Evolutionary conservation across 768 basidiomycete species (phyloP).

Genomic region (Naganishia antarctica): DNA sequence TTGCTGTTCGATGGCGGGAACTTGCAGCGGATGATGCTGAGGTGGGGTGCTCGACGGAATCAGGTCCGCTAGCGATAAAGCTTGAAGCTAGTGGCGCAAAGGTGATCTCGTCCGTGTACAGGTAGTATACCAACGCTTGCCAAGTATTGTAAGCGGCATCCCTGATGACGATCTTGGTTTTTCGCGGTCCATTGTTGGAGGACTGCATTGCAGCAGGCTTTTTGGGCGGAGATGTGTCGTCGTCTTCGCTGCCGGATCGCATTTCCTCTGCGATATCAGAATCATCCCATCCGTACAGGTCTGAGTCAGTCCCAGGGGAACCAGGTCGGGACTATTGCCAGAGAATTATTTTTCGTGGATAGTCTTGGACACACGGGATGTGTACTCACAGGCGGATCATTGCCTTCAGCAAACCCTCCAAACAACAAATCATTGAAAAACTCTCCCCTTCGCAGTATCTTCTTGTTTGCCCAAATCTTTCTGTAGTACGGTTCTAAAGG

Average conservation of each 20-base stretch:
- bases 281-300: constrained; percentile 29
- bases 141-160: constrained; percentile 65
- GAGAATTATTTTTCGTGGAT: neutral
- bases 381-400: constrained; percentile 22
- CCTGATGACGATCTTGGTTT: constrained; percentile 56
- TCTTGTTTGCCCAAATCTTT: constrained; percentile 65
- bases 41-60: constrained; percentile 28
- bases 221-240: neutral
- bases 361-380: too few relatives aligned
- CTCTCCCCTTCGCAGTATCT: constrained; percentile 64
- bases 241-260: constrained; percentile 25
- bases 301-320: constrained; percentile 23
- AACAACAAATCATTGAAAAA: constrained; percentile 65
- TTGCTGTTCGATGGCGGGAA: constrained; percentile 7
- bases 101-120: constrained; percentile 77
- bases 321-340: neutral
- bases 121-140: constrained; percentile 68
- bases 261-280: constrained; percentile 43
- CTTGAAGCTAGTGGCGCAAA: constrained; percentile 66
- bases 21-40: neutral
- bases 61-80: constrained; percentile 46
- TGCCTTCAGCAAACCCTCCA: constrained; percentile 32
- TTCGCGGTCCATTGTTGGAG: constrained; percentile 53
- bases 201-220: neutral
- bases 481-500: constrained; percentile 33